These are phyloP conservation scores for Talaromyces proteolyticus DNA, from an alignment of 495 filamentous ascomycete genomes.

Conservation along the genomic window DNA sequence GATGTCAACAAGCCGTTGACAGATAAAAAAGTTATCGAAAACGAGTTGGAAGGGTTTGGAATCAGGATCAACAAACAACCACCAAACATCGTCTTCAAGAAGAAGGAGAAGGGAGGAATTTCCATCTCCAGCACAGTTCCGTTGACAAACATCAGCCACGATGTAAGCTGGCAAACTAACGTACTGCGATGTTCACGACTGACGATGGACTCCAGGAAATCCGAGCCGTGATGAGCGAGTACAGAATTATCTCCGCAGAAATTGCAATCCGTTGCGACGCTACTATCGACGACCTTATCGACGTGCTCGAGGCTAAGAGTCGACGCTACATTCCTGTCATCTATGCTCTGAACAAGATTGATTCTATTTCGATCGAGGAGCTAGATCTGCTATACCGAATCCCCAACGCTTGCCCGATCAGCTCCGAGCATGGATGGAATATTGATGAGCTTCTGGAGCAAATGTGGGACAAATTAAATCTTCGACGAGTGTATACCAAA, in stretches of 20 bases:
- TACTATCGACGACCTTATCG: slow-evolving; percentile 86
- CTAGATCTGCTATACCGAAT: slow-evolving; percentile 94
- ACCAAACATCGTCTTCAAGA: slow-evolving; percentile 96
- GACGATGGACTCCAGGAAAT: slow-evolving; percentile 62
- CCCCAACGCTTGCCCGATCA: slow-evolving; percentile 93
- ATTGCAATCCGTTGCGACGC: slow-evolving; percentile 98
- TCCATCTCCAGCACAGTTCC: slow-evolving; percentile 90
- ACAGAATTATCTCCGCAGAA: slow-evolving; percentile 94
- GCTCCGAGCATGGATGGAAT: slow-evolving; percentile 98
- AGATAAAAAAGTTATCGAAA: slow-evolving; percentile 94
- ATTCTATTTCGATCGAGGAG: slow-evolving; percentile 96
- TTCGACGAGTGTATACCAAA: slow-evolving; percentile 94
- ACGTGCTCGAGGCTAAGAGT: slow-evolving; percentile 91
- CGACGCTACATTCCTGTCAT: slow-evolving; percentile 96
- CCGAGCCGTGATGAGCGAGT: slow-evolving; percentile 94
- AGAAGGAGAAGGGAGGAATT: slow-evolving; percentile 98
- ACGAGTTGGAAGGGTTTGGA: slow-evolving; percentile 95
- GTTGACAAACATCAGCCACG: slow-evolving; percentile 85
- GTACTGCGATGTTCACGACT: slow-evolving; percentile 8
- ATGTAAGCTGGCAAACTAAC: slow-evolving; percentile 40
- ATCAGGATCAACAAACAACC: slow-evolving; percentile 97
- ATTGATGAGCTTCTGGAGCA: slow-evolving; percentile 92
- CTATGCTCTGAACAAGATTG: slow-evolving; percentile 98
- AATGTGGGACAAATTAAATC: slow-evolving; percentile 96
- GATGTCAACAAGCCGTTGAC: slow-evolving; percentile 98